Evolutionary conservation across 495 filamentous ascomycete species (phyloP), one percentile per base, ranked within the genome.

Genomic region (Letharia lupina): DNA sequence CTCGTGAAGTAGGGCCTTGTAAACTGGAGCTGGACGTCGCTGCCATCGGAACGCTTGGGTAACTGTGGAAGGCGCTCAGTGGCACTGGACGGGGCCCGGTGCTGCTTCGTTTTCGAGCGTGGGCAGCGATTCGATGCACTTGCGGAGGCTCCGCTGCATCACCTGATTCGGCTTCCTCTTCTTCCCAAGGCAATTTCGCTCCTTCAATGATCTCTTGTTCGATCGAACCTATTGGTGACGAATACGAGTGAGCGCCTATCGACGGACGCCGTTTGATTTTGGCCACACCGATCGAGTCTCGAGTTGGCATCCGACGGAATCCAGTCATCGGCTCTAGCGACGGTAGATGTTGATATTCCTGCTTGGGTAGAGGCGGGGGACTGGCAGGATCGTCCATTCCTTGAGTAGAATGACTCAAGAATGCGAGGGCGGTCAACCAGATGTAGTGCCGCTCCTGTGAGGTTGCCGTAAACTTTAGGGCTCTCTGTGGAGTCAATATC

Each of bases 381-480:
- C 81, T 71, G 39, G 83, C 77, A 23, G 92, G 75, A 52, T 90
- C 86, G 37, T 90, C 85, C 1, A 89, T 84, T 44, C 87, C 86
- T 60, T 86, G 88, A 35, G 86, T 80, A 6, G 92, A 93, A 73
- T 96, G 91, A 40, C 91, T 91, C 48, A 98, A 79, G 82, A 97
- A 98, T 1, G 93, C 96, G 18, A 98, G 80, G 3, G 94, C 91
- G 44, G 89, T 96, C 20, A 98, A 79, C 94, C 94, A 98, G 65
- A 97, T 81, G 69, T 95, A 96, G 76, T 98, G 94, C 23, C 95
- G 86, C 66, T 97, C 94, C 40, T 84, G 78, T 18, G 84, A 87
- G 20, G 83, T 78, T 18, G 93, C 91, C 1, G 95, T 98, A 76
- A 98, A 96, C 75, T 98, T 98, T 61, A 98, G 84, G 40, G 94